Percentiles rank a stretch among this genome's conserved stretches.
phyloP scores from a whole-genome alignment of 495 filamentous ascomycete genomes.

The Tuber aestivum region DNA sequence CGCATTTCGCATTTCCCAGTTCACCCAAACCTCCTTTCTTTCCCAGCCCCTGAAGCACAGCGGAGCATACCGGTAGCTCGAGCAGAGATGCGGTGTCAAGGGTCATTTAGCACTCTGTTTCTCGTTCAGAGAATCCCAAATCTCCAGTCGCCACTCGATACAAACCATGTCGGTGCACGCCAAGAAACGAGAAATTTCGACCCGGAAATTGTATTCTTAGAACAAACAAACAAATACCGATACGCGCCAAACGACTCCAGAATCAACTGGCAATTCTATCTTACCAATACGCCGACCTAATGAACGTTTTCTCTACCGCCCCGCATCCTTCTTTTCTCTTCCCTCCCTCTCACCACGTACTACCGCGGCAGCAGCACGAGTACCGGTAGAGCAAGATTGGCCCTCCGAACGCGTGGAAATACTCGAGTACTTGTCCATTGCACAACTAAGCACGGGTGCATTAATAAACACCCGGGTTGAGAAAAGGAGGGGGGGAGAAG shows the following conservation, averaged over 20 bases:
- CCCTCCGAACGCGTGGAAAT: neutral
- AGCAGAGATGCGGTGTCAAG: neutral
- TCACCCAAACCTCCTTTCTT: neutral
- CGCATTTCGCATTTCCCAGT: neutral
- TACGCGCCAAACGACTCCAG: too few relatives aligned
- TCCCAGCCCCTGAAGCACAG: neutral
- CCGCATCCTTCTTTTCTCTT: neutral
- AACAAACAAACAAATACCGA: too few relatives aligned
- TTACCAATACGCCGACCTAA: neutral
- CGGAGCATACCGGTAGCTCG: neutral
- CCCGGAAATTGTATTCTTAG: neutral
- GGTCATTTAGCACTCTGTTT: too few relatives aligned
- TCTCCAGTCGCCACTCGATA: too few relatives aligned
- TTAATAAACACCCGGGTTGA: neutral
- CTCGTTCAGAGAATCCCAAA: too few relatives aligned
- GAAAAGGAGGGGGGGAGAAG: neutral
- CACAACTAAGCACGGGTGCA: neutral
- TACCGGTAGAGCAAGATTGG: neutral
- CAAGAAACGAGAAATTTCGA: too few relatives aligned
- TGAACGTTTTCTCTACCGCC: neutral
- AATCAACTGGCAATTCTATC: neutral
- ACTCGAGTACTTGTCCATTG: neutral
- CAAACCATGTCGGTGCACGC: too few relatives aligned
- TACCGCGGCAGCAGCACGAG: neutral
- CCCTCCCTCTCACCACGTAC: neutral